These are phyloP conservation scores for Allantophomopsis cytisporea DNA, from an alignment of 2,329 filamentous ascomycete genomes.

Conservation along the genomic window DNA sequence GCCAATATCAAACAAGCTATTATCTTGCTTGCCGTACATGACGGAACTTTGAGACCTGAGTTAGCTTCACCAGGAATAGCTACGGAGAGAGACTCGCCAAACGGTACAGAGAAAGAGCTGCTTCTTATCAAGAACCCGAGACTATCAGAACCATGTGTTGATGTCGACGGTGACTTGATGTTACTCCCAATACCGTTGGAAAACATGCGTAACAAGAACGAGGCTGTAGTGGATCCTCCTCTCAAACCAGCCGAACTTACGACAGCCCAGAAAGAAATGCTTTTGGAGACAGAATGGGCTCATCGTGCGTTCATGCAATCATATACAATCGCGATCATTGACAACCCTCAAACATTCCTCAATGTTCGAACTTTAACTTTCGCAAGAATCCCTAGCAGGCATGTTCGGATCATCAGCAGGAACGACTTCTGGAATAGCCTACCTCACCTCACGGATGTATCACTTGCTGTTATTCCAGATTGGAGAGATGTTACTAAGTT, in stretches of 20 bases:
- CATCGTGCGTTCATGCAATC: slow-evolving; percentile 55
- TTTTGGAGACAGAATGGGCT: slow-evolving; percentile 55
- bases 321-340: slow-evolving; percentile 49
- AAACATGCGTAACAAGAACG: not conserved
- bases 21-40: slow-evolving; percentile 7
- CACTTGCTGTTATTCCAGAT: slow-evolving; percentile 48
- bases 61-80: not conserved
- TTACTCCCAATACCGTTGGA: not conserved
- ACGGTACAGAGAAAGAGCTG: not conserved
- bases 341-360: slow-evolving; percentile 39
- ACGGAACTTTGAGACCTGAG: not conserved
- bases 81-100: not conserved
- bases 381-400: slow-evolving; percentile 48
- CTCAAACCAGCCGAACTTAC: slow-evolving; percentile 39
- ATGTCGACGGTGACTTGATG: not conserved
- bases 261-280: slow-evolving; percentile 51
- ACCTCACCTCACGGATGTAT: slow-evolving; percentile 36
- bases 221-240: not conserved
- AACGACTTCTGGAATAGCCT: slow-evolving; percentile 49
- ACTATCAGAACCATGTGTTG: not conserved
- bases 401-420: slow-evolving; percentile 39
- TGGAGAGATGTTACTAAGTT: slow-evolving; percentile 46
- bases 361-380: slow-evolving; percentile 46
- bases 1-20: slow-evolving; percentile 7
- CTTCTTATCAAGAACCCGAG: not conserved